Evolutionary conservation across 306 rosid species (phyloP), one percentile per base, ranked within the genome.

Genomic region (Trifolium repens): DNA sequence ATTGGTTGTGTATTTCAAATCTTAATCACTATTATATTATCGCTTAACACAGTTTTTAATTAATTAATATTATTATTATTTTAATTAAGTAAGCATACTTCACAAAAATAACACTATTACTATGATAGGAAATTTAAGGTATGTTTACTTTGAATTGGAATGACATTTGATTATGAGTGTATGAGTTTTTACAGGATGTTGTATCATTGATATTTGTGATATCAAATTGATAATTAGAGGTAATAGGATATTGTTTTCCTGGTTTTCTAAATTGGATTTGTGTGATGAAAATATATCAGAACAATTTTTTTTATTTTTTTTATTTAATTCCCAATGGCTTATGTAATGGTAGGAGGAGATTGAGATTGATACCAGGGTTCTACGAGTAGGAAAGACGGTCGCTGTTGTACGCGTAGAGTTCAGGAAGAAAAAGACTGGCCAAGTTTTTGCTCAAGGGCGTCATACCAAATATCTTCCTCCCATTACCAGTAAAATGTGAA

Each of bases 361-460:
- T 69, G 96, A 90, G 84, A 78, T 92, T 0, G 93, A 91, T 55
- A 81, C 82, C 27, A 86, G 70, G 83, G 78, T 74, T 59, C 70
- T 92, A 16, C 89, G 96, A 44, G 84, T 92, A 34, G 97, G 96
- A 40, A 90, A 88, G 80, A 77, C 82, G 63, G 69, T 90, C 34
- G 96, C 86, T 19, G 96, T 85, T 30, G 67, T 80, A 13, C 90
- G 88, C 16, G 93, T 92, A 7, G 92, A 90, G 85, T 79, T 92
- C 17, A 87, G 88, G 85, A 92, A 87, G 79, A 92, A 90, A 63
- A 66, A 68, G 60, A 88, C 88, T 3, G 89, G 96, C 54, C 87
- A 92, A 75, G 57, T 92, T 62, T 74, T 92, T 52, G 97, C 94
- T n/a, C 97, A 88, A 71, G 96, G 96, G 9, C 94, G 94, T 65